Percentiles rank a stretch among this genome's conserved stretches.
Evolutionary conservation across 495 filamentous ascomycete species (phyloP).

Genomic region (Penicillium subrubescens): DNA sequence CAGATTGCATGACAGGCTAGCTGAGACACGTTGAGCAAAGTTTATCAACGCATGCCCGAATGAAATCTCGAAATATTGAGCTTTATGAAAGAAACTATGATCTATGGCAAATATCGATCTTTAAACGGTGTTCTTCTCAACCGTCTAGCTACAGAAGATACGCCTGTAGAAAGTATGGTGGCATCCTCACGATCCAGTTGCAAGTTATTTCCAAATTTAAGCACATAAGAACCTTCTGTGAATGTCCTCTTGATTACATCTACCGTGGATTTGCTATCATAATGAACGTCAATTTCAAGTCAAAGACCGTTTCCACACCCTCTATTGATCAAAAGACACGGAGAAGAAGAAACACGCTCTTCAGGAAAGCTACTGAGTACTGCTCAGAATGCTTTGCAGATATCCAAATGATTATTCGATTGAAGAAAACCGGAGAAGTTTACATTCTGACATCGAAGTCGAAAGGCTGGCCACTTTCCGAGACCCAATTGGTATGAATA

Average conservation of each 20-base stretch:
- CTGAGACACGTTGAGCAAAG: neutral
- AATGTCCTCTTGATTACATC: neutral
- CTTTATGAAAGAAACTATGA: neutral
- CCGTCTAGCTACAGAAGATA: neutral
- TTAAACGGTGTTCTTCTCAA: neutral
- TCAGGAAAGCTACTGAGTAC: conserved; percentile 12
- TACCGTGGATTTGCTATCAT: neutral
- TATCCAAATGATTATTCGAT: conserved; percentile 9
- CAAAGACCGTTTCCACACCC: neutral
- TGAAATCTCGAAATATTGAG: neutral
- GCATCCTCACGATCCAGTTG: neutral
- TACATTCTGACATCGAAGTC: conserved; percentile 11
- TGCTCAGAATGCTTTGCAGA: conserved; percentile 9
- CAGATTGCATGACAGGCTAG: neutral
- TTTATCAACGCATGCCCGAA: neutral
- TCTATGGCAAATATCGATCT: neutral
- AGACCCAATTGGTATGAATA: conserved; percentile 6
- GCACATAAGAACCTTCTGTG: neutral
- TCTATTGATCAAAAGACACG: conserved; percentile 6
- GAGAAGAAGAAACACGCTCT: conserved; percentile 10
- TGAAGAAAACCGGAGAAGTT: conserved; percentile 11
- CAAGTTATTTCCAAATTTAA: neutral
- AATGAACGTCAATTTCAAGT: neutral
- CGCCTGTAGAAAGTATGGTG: neutral
- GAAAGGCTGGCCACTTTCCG: conserved; percentile 12